Evolutionary conservation across 805 yeast species (phyloP), one percentile per base, ranked within the genome.

Genomic region (Lachancea waltii): DNA sequence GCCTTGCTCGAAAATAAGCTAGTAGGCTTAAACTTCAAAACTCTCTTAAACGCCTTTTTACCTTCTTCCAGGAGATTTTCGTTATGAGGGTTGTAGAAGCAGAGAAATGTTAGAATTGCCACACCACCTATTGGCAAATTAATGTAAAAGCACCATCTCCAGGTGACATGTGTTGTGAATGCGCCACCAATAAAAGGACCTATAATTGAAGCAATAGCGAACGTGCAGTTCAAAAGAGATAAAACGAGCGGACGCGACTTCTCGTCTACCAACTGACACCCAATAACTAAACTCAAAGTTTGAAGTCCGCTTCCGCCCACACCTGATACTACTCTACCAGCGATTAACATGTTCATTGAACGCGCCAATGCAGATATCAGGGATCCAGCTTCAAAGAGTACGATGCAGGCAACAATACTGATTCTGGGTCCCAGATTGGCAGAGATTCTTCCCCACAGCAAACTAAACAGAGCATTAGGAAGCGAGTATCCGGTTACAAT

Each of bases 71-170:
- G 15, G n/a, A 19, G 19, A 19, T 20, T 23, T 15, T 8, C 26
- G 5, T 16, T 23, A 10, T 27, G 30, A 5, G 51, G 53, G 29
- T 48, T 48, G 40, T 51, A 50, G 14, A 44, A 42, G 3, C 40
- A 3, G 3, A 44, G 20, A 26, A 55, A 53, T 9, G 47, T 21
- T 1, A 42, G 27, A n/a, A 47, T 30, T 3, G 58, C 58, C 8
- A 45, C 16, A 1, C 81, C 85, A 13, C 83, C 82, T 23, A 79
- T 57, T 2, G 85, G 85, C 23, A 82, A 55, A 55, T 81, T 81
- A 44, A 81, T 67, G 58, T 76, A 81, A 53, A 80, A 82, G 50
- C 84, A 75, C 85, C 86, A 80, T 50, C 87, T 65, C 87, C 87
- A 81, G 11, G 74, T 62, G 3, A 69, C 75, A 38, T 70, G 63